phyloP scores from a whole-genome alignment of 305 asterid species.

The Fraxinus sp. region DNA sequence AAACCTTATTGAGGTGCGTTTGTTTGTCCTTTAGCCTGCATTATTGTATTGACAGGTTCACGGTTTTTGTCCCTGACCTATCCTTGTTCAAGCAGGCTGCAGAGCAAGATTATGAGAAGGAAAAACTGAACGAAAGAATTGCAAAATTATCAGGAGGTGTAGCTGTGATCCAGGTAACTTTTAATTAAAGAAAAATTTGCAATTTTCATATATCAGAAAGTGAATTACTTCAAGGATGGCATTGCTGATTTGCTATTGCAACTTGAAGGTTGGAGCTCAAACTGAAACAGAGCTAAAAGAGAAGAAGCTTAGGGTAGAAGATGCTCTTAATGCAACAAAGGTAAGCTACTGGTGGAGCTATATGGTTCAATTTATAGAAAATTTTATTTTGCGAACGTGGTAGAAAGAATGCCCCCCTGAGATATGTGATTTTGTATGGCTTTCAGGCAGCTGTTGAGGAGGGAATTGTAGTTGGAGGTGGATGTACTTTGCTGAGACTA shows the following conservation, averaged over 20 bases:
- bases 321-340: slow-evolving; percentile 59
- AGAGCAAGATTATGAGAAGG: slow-evolving; percentile 50
- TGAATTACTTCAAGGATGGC: neutral
- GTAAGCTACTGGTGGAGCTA: slow-evolving; percentile 18
- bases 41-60: neutral
- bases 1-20: slow-evolving; percentile 42
- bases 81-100: slow-evolving; percentile 33
- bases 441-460: slow-evolving; percentile 97
- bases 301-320: slow-evolving; percentile 54
- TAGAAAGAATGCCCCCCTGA: neutral
- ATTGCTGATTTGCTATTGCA: slow-evolving; percentile 3
- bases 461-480: slow-evolving; percentile 98
- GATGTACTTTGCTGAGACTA: slow-evolving; percentile 86
- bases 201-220: neutral
- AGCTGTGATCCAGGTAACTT: slow-evolving; percentile 47
- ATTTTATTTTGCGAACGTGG: neutral
- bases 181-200: neutral
- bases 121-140: slow-evolving; percentile 46
- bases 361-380: slow-evolving; percentile 1
- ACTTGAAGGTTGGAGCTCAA: slow-evolving; percentile 52
- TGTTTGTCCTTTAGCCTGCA: neutral
- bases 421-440: slow-evolving; percentile 14
- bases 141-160: slow-evolving; percentile 59
- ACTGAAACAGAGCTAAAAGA: slow-evolving; percentile 56
- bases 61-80: neutral